phyloP scores from a whole-genome alignment of 78 protist species.

The Bodo saltans region DNA sequence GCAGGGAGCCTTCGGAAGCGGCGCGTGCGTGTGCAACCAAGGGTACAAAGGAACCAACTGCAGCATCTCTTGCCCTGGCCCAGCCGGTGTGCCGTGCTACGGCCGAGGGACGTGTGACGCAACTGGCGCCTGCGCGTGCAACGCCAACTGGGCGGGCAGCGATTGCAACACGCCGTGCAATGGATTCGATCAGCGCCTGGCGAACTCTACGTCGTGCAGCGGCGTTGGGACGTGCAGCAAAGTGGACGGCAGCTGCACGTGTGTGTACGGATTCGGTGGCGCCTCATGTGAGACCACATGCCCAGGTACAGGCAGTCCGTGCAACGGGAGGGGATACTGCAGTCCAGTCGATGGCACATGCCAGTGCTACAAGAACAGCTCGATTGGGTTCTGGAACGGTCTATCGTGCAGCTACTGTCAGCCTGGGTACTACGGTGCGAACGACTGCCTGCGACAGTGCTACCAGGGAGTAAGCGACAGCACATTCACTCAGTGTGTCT shows the following conservation, averaged over 20 bases:
- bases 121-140: conserved; percentile 1
- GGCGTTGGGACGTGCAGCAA: not conserved
- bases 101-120: conserved; percentile 4
- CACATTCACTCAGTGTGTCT: no score
- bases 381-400: conserved; percentile 9
- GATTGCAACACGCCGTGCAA: not conserved
- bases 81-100: not conserved
- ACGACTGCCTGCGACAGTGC: not conserved
- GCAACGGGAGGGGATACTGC: conserved; percentile 20
- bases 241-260: not conserved
- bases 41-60: conserved; percentile 21
- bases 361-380: not conserved
- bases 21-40: conserved; percentile 16
- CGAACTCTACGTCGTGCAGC: not conserved
- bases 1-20: conserved; percentile 11
- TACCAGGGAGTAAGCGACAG: no score
- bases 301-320: not conserved
- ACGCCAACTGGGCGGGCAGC: not conserved
- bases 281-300: conserved; percentile 13
- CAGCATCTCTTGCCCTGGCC: not conserved
- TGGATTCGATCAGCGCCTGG: no score
- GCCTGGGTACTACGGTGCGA: not conserved
- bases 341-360: not conserved
- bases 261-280: not conserved
- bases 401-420: not conserved